Conservation (phyloP, 192 early-diverging fungal genomes). For the Linnemannia hyalina region DNA sequence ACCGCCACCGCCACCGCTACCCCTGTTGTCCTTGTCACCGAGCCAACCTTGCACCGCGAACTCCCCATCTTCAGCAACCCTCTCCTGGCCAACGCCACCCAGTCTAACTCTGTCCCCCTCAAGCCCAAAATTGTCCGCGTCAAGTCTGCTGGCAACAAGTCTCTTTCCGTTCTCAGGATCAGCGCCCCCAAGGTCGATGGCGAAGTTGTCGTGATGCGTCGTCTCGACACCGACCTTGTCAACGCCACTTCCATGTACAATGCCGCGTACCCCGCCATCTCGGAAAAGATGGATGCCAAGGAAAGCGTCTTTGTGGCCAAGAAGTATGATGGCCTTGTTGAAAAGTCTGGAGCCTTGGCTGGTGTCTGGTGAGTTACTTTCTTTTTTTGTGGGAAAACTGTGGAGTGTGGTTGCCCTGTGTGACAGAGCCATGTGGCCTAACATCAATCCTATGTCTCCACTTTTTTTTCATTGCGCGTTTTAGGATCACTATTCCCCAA, state of each 20-base stretch:
- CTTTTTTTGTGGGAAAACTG: background rate
- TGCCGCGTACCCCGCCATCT: slow-evolving; percentile 55
- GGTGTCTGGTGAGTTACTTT: slow-evolving; percentile 43
- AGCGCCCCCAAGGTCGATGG: slow-evolving; percentile 55
- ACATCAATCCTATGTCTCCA: background rate
- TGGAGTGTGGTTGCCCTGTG: background rate
- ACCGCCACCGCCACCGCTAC: background rate
- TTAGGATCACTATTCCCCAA: slow-evolving; percentile 49
- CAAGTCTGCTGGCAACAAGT: slow-evolving; percentile 28
- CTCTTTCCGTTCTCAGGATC: slow-evolving; percentile 45
- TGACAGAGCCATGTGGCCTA: slow-evolving; percentile 27
- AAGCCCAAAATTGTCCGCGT: slow-evolving; percentile 46
- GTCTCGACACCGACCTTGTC: slow-evolving; percentile 52
- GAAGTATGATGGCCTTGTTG: slow-evolving; percentile 34
- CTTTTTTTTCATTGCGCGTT: background rate
- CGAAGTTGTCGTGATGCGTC: slow-evolving; percentile 49
- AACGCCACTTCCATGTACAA: slow-evolving; percentile 57
- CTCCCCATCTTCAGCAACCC: slow-evolving; percentile 56
- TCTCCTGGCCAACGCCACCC: slow-evolving; percentile 51
- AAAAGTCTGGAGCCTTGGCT: slow-evolving; percentile 41
- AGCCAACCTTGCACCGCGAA: slow-evolving; percentile 26
- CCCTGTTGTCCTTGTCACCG: background rate
- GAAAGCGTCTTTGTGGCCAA: slow-evolving; percentile 34
- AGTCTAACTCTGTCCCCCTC: slow-evolving; percentile 45
- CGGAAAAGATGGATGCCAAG: slow-evolving; percentile 56